A percentile compares a stretch with the other conserved stretches of the same genome.
Evolutionary conservation across 169 alveolate genomes (phyloP).

Genomic region (Eimeria zaria): DNA sequence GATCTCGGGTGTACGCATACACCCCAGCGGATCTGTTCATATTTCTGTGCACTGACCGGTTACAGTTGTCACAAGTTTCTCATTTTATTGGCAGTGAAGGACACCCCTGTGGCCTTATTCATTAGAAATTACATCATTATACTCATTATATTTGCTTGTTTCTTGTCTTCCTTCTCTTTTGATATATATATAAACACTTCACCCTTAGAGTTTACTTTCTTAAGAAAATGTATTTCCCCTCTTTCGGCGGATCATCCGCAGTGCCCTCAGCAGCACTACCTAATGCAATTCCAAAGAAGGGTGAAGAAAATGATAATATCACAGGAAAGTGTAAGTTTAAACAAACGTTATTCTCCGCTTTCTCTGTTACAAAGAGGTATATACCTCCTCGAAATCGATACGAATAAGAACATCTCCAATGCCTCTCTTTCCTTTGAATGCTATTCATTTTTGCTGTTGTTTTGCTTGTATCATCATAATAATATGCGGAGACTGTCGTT

Average conservation of each 20-base stretch:
- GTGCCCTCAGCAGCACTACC: conserved; percentile 57
- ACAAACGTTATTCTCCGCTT: not conserved
- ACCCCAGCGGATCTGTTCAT: not conserved
- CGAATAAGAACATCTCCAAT: not conserved
- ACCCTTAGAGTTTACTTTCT: no score
- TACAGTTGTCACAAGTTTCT: not conserved
- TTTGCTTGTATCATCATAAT: not conserved
- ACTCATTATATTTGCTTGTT: not conserved
- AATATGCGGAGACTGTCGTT: not conserved
- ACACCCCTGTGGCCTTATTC: not conserved
- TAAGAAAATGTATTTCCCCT: conserved; percentile 68
- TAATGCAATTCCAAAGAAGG: not conserved
- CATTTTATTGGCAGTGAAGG: not conserved
- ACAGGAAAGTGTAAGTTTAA: conserved; percentile 78
- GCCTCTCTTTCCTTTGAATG: not conserved
- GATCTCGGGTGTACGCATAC: not conserved
- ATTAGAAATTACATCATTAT: not conserved
- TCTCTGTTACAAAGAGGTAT: not conserved
- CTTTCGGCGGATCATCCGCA: conserved; percentile 70
- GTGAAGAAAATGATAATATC: conserved; percentile 74
- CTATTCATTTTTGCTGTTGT: not conserved
- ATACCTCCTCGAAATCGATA: not conserved
- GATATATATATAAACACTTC: not conserved
- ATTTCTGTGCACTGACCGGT: not conserved
- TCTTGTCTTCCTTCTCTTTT: not conserved